Percentiles rank a stretch among this genome's conserved stretches.
These are phyloP conservation scores for Symbiodinium pilosum DNA, from an alignment of 73 alveolate genomes.

Conservation along the genomic window DNA sequence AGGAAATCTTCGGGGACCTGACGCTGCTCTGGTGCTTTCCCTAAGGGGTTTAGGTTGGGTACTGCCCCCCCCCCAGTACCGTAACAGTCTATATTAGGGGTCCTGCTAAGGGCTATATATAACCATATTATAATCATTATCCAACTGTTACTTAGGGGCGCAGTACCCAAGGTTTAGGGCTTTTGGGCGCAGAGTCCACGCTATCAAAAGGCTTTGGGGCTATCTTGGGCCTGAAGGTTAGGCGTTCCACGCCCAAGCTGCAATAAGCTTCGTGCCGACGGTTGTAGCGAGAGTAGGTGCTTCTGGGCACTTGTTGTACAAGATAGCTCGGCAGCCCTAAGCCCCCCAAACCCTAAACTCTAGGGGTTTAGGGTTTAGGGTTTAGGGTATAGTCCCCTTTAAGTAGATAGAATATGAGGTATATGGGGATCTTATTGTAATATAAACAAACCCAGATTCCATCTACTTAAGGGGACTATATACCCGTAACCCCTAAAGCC, in stretches of 20 bases:
- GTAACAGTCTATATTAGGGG: too few species aligned
- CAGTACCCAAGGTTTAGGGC: too few species aligned
- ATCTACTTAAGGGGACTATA: not conserved
- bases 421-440: not conserved
- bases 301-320: not conserved
- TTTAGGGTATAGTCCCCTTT: not conserved
- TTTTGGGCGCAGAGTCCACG: too few species aligned
- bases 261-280: not conserved
- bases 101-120: too few species aligned
- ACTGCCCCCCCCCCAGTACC: too few species aligned
- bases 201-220: too few species aligned
- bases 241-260: not conserved
- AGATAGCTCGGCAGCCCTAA: too few species aligned
- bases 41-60: too few species aligned
- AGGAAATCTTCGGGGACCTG: too few species aligned
- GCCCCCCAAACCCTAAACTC: not conserved
- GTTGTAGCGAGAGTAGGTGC: not conserved
- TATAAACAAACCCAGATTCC: not conserved
- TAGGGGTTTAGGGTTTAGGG: not conserved
- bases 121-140: too few species aligned
- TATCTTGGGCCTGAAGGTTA: not conserved
- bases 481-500: not conserved
- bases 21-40: too few species aligned
- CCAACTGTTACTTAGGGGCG: too few species aligned
- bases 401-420: not conserved